Percentiles rank a stretch among this genome's conserved stretches.
phyloP scores from a whole-genome alignment of 495 filamentous ascomycete genomes.

The Trichoderma orchidacearum region DNA sequence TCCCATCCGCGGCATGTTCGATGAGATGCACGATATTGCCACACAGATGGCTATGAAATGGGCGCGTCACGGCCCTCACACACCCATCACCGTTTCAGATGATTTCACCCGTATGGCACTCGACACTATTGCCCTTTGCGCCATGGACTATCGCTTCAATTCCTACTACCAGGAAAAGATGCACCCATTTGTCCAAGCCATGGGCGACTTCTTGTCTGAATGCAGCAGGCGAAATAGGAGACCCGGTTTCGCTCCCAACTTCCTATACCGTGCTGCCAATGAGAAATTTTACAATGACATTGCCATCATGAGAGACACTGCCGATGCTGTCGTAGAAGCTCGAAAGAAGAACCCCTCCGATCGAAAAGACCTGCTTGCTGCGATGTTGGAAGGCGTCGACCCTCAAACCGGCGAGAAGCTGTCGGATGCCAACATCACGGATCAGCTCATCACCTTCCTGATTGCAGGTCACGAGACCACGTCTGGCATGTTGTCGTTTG shows the following conservation, averaged over 20 bases:
- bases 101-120: slow-evolving; percentile 57
- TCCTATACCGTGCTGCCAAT: slow-evolving; percentile 30
- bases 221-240: slow-evolving; percentile 30
- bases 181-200: slow-evolving; percentile 46
- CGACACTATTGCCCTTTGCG: slow-evolving; percentile 52
- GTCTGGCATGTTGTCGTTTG: slow-evolving; percentile 32
- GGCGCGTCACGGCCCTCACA: slow-evolving; percentile 41
- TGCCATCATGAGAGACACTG: slow-evolving; percentile 31
- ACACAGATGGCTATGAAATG: slow-evolving; percentile 53
- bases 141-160: slow-evolving; percentile 59
- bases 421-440: slow-evolving; percentile 36
- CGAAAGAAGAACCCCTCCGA: slow-evolving; percentile 36
- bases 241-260: slow-evolving; percentile 27
- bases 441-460: slow-evolving; percentile 54
- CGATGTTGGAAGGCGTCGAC: slow-evolving; percentile 47
- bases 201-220: slow-evolving; percentile 38
- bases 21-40: slow-evolving; percentile 55
- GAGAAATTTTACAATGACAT: slow-evolving; percentile 37
- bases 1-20: slow-evolving; percentile 43
- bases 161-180: slow-evolving; percentile 46
- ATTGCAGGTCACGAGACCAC: slow-evolving; percentile 60
- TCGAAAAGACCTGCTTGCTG: slow-evolving; percentile 52
- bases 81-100: slow-evolving; percentile 37
- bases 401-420: slow-evolving; percentile 44
- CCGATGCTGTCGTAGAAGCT: slow-evolving; percentile 37